phyloP scores from a whole-genome alignment of 108 stramenopile genomes.

The Cylindrotheca fusiformis region DNA sequence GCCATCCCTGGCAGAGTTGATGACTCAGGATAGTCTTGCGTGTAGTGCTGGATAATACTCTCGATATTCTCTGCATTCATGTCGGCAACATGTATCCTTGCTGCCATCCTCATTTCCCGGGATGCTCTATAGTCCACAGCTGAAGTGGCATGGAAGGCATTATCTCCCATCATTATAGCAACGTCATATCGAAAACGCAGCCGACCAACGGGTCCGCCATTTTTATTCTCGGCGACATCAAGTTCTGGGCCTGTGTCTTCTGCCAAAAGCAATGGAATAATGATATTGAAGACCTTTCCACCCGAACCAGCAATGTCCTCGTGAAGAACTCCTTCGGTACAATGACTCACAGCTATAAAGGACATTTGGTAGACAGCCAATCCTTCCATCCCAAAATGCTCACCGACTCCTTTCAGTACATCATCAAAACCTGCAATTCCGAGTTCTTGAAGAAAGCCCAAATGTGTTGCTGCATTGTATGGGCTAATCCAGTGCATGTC shows the following conservation, averaged over 20 bases:
- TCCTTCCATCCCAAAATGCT: slow-evolving; percentile 46
- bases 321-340: slow-evolving; percentile 50
- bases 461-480: slow-evolving; percentile 46
- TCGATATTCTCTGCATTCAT: slow-evolving; percentile 35
- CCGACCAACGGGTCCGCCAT: slow-evolving; percentile 13
- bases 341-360: slow-evolving; percentile 59
- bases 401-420: slow-evolving; percentile 51
- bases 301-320: slow-evolving; percentile 54
- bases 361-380: slow-evolving; percentile 55
- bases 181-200: slow-evolving; percentile 42
- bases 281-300: slow-evolving; percentile 57
- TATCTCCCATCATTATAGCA: slow-evolving; percentile 51
- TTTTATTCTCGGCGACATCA: slow-evolving; percentile 8
- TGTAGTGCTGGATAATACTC: slow-evolving; percentile 14
- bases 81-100: slow-evolving; percentile 59
- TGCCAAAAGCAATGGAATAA: slow-evolving; percentile 49
- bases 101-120: slow-evolving; percentile 48
- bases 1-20: slow-evolving; percentile 18
- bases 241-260: slow-evolving; percentile 61
- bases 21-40: slow-evolving; percentile 29
- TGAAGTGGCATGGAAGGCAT: slow-evolving; percentile 51
- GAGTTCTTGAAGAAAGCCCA: slow-evolving; percentile 42
- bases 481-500: slow-evolving; percentile 74
- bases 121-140: slow-evolving; percentile 44
- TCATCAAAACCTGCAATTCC: slow-evolving; percentile 62